phyloP scores from a whole-genome alignment of 306 rosid genomes.

The Castanospermum australe region DNA sequence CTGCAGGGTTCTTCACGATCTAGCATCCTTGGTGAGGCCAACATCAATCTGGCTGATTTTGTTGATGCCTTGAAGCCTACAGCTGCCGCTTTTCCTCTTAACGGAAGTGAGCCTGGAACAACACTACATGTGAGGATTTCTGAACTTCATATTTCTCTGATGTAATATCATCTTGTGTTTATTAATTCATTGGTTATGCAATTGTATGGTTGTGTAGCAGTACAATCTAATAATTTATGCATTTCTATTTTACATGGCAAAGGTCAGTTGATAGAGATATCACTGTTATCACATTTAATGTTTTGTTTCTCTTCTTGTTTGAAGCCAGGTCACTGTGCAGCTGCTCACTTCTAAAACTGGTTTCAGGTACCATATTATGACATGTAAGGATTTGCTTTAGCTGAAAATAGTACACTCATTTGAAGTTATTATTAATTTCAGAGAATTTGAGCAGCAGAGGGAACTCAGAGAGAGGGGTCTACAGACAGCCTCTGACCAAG shows the following conservation, averaged over 20 bases:
- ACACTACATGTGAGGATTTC: conserved; percentile 78
- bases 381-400: conserved; percentile 34
- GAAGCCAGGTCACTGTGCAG: conserved; percentile 93
- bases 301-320: conserved; percentile 38
- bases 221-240: not conserved
- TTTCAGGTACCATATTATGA: conserved; percentile 68
- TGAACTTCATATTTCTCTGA: conserved; percentile 24
- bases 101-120: conserved; percentile 84
- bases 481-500: conserved; percentile 74
- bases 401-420: conserved; percentile 32
- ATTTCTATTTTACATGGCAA: conserved; percentile 15
- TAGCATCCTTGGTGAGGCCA: conserved; percentile 91
- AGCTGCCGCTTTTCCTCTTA: conserved; percentile 64
- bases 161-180: conserved; percentile 2
- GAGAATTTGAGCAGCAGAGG: conserved; percentile 99
- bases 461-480: conserved; percentile 95
- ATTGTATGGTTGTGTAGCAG: not conserved
- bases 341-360: conserved; percentile 99
- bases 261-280: conserved; percentile 16
- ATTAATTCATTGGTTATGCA: conserved; percentile 5
- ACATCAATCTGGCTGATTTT: conserved; percentile 86
- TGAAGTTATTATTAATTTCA: conserved; percentile 45
- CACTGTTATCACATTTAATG: conserved; percentile 24
- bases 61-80: conserved; percentile 92
- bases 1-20: conserved; percentile 93